Evolutionary conservation across 192 early-diverging fungal species (phyloP).

Genomic region (Dimargaris verticillata): DNA sequence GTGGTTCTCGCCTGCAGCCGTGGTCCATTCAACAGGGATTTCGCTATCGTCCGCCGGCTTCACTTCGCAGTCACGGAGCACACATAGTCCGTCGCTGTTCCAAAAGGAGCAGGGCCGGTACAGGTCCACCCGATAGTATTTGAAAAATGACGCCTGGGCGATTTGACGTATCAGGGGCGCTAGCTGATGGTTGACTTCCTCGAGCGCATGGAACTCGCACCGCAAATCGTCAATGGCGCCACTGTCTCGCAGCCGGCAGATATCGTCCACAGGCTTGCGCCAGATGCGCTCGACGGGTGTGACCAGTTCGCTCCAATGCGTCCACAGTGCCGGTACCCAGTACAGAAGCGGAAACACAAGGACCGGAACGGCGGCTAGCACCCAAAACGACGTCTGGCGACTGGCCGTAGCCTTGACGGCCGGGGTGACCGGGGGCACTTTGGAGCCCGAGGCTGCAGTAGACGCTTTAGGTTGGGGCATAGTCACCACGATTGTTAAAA

Average conservation of each 20-base stretch:
- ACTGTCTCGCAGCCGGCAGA: constrained; percentile 27
- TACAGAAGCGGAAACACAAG: too few species aligned
- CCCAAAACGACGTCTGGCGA: too few species aligned
- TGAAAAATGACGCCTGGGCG: constrained; percentile 74
- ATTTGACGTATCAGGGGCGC: constrained; percentile 49
- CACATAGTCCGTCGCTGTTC: constrained; percentile 66
- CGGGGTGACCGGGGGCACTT: too few species aligned
- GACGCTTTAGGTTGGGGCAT: too few species aligned
- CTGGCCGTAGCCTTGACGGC: too few species aligned
- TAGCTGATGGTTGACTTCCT: constrained; percentile 58
- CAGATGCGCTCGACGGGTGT: too few species aligned
- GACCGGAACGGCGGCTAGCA: too few species aligned
- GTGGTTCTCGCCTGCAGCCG: constrained; percentile 2
- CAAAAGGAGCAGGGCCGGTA: constrained; percentile 83
- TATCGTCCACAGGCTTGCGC: background rate
- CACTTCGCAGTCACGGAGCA: constrained; percentile 72
- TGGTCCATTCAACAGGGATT: constrained; percentile 33
- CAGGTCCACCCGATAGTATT: constrained; percentile 80
- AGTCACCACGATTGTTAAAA: too few species aligned
- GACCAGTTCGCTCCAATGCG: too few species aligned
- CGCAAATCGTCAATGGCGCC: constrained; percentile 37
- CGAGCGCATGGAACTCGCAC: constrained; percentile 58
- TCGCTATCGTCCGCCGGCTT: constrained; percentile 57
- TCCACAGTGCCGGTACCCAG: too few species aligned
- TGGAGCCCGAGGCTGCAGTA: too few species aligned